Percentiles rank a stretch among this genome's conserved stretches.
phyloP scores from a whole-genome alignment of 176 grass and related monocot genomes.

The Oryza coarctata region DNA sequence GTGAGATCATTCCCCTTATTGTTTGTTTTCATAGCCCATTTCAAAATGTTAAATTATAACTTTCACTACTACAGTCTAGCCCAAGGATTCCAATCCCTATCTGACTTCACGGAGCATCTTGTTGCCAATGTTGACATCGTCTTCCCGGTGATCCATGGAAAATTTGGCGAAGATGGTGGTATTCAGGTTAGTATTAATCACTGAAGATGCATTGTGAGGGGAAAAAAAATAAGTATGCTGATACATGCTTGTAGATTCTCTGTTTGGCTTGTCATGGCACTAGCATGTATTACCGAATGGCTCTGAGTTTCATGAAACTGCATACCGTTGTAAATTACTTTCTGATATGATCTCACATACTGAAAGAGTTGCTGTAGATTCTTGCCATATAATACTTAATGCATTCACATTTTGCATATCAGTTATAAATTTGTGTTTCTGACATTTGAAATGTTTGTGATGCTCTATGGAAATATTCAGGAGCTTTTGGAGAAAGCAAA shows the following conservation, averaged over 20 bases:
- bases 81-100: slow-evolving; percentile 67
- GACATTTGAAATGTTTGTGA: slow-evolving; percentile 1
- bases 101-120: slow-evolving; percentile 81
- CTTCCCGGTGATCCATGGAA: slow-evolving; percentile 90
- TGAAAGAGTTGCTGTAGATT: not conserved
- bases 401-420: not conserved
- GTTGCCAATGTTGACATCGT: slow-evolving; percentile 68
- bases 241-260: not conserved
- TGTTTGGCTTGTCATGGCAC: not conserved
- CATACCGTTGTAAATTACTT: not conserved
- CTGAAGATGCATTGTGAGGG: not conserved
- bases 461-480: slow-evolving; percentile 41
- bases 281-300: not conserved
- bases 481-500: slow-evolving; percentile 83
- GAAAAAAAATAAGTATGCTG: too few species aligned
- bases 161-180: slow-evolving; percentile 94
- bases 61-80: slow-evolving; percentile 59
- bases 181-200: slow-evolving; percentile 60
- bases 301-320: not conserved
- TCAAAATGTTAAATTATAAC: not conserved
- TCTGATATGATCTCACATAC: not conserved
- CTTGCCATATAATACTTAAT: not conserved
- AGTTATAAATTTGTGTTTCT: not conserved
- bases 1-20: slow-evolving; percentile 10
- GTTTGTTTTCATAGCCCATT: not conserved